Conservation (phyloP, 306 rosid species). For the Ammopiptanthus mongolicus region DNA sequence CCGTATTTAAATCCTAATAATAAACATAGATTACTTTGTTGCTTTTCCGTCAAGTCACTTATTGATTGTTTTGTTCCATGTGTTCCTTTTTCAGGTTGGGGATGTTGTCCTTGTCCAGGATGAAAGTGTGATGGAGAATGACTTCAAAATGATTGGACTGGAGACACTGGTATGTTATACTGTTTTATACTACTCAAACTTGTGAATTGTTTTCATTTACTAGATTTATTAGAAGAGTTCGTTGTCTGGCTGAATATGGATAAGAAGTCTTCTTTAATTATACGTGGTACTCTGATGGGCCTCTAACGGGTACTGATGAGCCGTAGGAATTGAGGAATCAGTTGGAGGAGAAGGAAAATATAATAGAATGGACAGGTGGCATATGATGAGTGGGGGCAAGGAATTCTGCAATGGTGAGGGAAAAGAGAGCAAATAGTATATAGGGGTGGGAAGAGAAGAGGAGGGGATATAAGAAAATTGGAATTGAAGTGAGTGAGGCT, state of each 20-base stretch:
- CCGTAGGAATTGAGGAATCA: too few species aligned
- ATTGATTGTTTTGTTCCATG: constrained; percentile 9
- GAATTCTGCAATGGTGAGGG: too few species aligned
- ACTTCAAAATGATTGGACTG: constrained; percentile 70
- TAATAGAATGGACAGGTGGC: too few species aligned
- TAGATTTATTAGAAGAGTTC: constrained; percentile 8
- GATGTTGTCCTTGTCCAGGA: constrained; percentile 87
- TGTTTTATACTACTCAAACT: neutral
- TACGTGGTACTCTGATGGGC: neutral
- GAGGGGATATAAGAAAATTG: too few species aligned
- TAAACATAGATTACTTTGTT: neutral
- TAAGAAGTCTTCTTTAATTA: neutral
- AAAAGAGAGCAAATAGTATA: too few species aligned
- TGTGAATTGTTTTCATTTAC: neutral
- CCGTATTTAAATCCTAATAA: neutral
- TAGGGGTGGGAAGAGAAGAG: too few species aligned
- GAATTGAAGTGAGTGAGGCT: too few species aligned
- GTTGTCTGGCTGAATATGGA: constrained; percentile 1
- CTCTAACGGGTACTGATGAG: too few species aligned
- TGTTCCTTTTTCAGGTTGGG: constrained; percentile 65
- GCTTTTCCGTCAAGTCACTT: neutral
- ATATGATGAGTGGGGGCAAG: too few species aligned
- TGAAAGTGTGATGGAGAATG: constrained; percentile 68
- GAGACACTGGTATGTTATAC: constrained; percentile 70
- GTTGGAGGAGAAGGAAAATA: too few species aligned